Conservation (phyloP, 345 rosid species). For the Clarkia xantiana region DNA sequence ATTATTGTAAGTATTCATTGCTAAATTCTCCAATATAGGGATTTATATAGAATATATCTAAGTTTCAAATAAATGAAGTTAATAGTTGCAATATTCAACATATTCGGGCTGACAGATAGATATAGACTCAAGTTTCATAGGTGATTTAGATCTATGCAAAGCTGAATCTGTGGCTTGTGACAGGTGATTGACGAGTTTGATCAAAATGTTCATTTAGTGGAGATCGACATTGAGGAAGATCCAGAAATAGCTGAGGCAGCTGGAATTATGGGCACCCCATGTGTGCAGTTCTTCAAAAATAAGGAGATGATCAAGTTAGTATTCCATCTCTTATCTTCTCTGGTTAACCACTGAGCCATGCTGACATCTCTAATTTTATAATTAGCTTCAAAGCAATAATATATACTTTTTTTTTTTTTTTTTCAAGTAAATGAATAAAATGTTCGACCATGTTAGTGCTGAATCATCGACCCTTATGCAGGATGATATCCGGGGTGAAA, state of each 20-base stretch:
- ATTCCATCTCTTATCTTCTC: background rate
- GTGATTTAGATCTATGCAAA: background rate
- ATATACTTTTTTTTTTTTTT: too few species aligned
- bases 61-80: too few species aligned
- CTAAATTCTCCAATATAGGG: background rate
- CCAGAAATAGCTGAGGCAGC: constrained; percentile 92
- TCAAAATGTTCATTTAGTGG: constrained; percentile 74
- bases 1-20: background rate
- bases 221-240: constrained; percentile 95
- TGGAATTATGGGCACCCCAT: constrained; percentile 93
- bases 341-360: too few species aligned
- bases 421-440: too few species aligned
- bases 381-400: background rate
- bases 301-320: constrained; percentile 86
- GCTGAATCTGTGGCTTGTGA: background rate
- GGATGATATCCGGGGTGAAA: constrained; percentile 77
- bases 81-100: too few species aligned
- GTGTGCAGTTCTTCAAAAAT: constrained; percentile 89
- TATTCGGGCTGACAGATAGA: too few species aligned
- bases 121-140: background rate
- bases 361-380: too few species aligned
- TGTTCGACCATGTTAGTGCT: too few species aligned
- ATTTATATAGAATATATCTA: background rate
- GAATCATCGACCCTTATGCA: too few species aligned
- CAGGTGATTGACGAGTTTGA: constrained; percentile 93